Evolutionary conservation across 2,329 filamentous ascomycete genomes (phyloP).

Genomic region (Epichloe baconii): DNA sequence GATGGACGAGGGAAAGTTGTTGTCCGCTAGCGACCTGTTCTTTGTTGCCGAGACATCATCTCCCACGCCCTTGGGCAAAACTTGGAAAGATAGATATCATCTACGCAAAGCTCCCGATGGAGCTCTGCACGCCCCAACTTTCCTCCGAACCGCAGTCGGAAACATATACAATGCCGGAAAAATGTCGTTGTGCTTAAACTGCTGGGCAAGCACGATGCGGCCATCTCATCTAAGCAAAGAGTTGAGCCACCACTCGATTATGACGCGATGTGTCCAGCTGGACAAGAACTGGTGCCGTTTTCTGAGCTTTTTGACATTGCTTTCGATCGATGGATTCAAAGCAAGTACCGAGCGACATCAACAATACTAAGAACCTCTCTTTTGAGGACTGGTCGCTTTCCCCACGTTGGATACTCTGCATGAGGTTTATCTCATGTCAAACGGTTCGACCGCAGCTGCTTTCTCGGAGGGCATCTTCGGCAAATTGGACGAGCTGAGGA

Average conservation of each 20-base stretch:
- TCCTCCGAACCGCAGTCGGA: slow-evolving; percentile 53
- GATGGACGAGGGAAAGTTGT: slow-evolving; percentile 69
- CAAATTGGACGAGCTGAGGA: slow-evolving; percentile 49
- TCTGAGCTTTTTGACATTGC: slow-evolving; percentile 58
- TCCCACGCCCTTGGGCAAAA: slow-evolving; percentile 44
- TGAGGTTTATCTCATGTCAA: slow-evolving; percentile 61
- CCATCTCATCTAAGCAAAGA: slow-evolving; percentile 15
- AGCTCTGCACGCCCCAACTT: slow-evolving; percentile 55
- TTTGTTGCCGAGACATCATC: slow-evolving; percentile 54
- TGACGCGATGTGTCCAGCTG: slow-evolving; percentile 37
- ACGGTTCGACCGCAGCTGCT: slow-evolving; percentile 53
- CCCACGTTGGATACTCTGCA: slow-evolving; percentile 53
- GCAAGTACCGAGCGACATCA: slow-evolving; percentile 59
- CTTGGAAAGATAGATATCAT: slow-evolving; percentile 67
- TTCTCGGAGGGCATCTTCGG: slow-evolving; percentile 62
- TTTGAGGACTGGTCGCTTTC: slow-evolving; percentile 53
- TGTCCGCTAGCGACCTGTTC: slow-evolving; percentile 53
- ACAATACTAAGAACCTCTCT: slow-evolving; percentile 52
- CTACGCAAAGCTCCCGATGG: slow-evolving; percentile 49
- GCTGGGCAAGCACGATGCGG: slow-evolving; percentile 40
- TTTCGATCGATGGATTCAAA: slow-evolving; percentile 65
- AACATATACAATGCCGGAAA: slow-evolving; percentile 77
- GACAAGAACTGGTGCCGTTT: slow-evolving; percentile 48
- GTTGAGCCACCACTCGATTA: slow-evolving; percentile 41
- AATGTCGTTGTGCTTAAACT: slow-evolving; percentile 73